Evolutionary conservation across 1,284 basidiomycete genomes (phyloP), one percentile per base, ranked within the genome.

Genomic region (Rhizopogon hawkerae): DNA sequence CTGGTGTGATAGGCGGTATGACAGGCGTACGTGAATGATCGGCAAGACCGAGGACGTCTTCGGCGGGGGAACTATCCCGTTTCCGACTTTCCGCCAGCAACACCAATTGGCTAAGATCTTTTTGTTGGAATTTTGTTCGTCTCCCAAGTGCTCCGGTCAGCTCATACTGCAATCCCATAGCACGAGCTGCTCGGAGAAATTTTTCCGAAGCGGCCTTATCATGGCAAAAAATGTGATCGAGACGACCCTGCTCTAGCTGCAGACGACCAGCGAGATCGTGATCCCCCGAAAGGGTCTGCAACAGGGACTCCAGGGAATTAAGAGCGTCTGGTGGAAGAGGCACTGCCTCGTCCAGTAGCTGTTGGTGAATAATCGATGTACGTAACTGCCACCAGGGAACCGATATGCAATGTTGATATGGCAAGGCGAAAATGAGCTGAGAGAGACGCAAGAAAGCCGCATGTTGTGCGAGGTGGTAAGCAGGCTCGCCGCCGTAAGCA

Each of bases 81-180:
- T 75, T 65, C 52, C 79, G 77, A 53, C 89, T 92, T 68, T 92
- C 83, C 29, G 96, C 95, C 8, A 98, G 78, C n/a, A 99, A 74
- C 31, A 98, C 86, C 38, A 99, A 81, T 69, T 98, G 95, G 49
- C 85, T 90, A 53, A 89, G 73, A 42, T 92, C 89, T 47, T 74
- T 79, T 56, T 87, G 75, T 67, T 98, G 96, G 68, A 89, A 99
- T 67, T 92, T 97, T 11, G 96, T 99, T 52, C 90, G 78, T 70
- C 89, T 94, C 21, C 96, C 96, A 50, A 95, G 72, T 5, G 93
- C 92, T 10, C 96, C 96, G 0, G 91, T 93, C 52, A 98, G 75
- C 68, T 94, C 89, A 66, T 92, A 98, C 64, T 88, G 78, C 49
- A 99, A 69, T 1, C 85, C 85, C 21, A 85, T 89, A 38, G 81